phyloP scores from a whole-genome alignment of 768 basidiomycete species.

The Mycena polygramma region DNA sequence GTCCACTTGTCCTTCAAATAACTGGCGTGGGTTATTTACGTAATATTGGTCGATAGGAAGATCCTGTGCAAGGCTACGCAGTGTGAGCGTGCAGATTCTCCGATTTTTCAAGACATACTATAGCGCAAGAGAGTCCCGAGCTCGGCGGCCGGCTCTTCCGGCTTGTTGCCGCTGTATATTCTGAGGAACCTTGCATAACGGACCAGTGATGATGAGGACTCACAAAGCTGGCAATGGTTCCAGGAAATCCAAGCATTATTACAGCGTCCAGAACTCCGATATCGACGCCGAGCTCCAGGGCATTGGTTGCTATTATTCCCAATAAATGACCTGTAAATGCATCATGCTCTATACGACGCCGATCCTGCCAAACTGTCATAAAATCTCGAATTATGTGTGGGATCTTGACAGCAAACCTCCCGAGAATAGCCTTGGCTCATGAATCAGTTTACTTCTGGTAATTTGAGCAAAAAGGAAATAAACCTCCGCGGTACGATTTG shows the following conservation, averaged over 20 bases:
- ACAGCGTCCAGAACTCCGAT: slow-evolving; percentile 92
- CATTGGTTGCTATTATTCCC: slow-evolving; percentile 91
- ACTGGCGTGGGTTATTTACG: slow-evolving; percentile 72
- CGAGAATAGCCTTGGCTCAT: slow-evolving; percentile 73
- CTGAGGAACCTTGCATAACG: not conserved
- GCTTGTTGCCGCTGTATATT: slow-evolving; percentile 83
- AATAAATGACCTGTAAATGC: slow-evolving; percentile 88
- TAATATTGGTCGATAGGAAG: slow-evolving; percentile 84
- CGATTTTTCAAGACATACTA: slow-evolving; percentile 30
- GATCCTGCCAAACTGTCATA: slow-evolving; percentile 63
- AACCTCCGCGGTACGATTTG: slow-evolving; percentile 88
- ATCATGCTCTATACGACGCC: slow-evolving; percentile 86
- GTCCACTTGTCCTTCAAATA: slow-evolving; percentile 73
- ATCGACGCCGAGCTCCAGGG: slow-evolving; percentile 92
- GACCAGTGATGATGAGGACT: slow-evolving; percentile 39
- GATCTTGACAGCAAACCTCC: slow-evolving; percentile 56
- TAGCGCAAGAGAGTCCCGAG: slow-evolving; percentile 83
- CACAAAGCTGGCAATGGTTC: slow-evolving; percentile 85
- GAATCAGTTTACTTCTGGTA: slow-evolving; percentile 5
- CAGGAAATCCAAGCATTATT: slow-evolving; percentile 89
- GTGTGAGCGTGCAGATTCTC: not conserved
- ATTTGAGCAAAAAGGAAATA: not conserved
- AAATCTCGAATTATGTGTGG: not conserved
- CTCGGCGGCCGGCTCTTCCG: slow-evolving; percentile 86
- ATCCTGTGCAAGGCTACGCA: slow-evolving; percentile 64